Evolutionary conservation across 1,139 yeast genomes (phyloP), one percentile per base, ranked within the genome.

Genomic region (Saccharomyces pastorianus): DNA sequence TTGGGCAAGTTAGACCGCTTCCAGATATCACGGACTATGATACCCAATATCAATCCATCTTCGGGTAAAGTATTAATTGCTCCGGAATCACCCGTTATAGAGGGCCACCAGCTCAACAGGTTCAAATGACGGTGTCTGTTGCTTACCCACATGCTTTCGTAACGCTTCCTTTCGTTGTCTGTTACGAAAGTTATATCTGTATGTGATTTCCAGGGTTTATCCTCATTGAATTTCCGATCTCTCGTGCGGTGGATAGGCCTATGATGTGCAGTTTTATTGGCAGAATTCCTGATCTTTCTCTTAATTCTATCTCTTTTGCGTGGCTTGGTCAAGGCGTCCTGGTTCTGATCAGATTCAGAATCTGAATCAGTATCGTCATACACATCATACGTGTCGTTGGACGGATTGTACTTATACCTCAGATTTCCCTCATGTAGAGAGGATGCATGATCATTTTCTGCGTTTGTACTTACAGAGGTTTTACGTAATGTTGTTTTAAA

Each of bases 191-290:
- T 75, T n/a, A 83, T 75, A 58, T 83, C 87, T 47, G 73, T 75
- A 66, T 88, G 96, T 64, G 88, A 84, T 64, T 91, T 91, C 98
- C 98, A 91, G 0, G 98, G 98, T 69, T 90, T 90, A 58, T 87
- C 88, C 63, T 87, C 96, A 66, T 91, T 85, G 69, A 91, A 90
- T 47, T 75, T 69, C 27, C 50, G 38, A 32, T 44, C 51, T 4
- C 53, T 46, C 11, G 48, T 27, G 17, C 52, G 50, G 13, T 55
- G 52, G 38, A 52, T 32, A 8, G 53, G 55, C 28, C 52, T 53
- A 27, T 58, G 55, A 34, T 53, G 59, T 4, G 46, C 26, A 4
- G 57, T 46, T 29, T 25, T 50, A 47, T 32, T 51, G 44, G 44
- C 44, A 38, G 44, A 38, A 6, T 48, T 53, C 42, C 6, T 52